Base-by-base conservation (phyloP, 139 green algal genomes). In the Micromonas commoda region DNA sequence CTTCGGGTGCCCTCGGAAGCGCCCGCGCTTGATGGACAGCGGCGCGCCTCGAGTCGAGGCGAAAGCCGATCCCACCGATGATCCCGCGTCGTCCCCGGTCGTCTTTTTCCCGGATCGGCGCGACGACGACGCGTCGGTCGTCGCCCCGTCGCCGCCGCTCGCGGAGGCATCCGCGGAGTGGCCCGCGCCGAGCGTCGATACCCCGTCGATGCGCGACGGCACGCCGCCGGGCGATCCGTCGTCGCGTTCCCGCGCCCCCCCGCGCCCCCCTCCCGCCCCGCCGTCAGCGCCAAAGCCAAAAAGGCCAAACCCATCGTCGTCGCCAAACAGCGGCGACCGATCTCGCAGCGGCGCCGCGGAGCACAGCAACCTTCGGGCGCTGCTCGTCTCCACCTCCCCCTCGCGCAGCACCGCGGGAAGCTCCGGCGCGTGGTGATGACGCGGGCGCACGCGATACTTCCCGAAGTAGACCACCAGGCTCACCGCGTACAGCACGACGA, bases 291-390 rank as follows among this genome's bases (percentile, higher is more conserved):
- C n/a, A n/a, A n/a, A n/a, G n/a, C n/a, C n/a, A n/a, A n/a, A n/a
- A n/a, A n/a, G n/a, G n/a, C n/a, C n/a, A n/a, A n/a, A n/a, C n/a
- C n/a, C n/a, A n/a, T n/a, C n/a, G n/a, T n/a, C n/a, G n/a, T n/a
- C n/a, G n/a, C n/a, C n/a, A n/a, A n/a, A n/a, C n/a, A n/a, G n/a
- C n/a, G n/a, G n/a, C n/a, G n/a, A n/a, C n/a, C n/a, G n/a, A 9
- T 57, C 45, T 9, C 45, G 45, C 45, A 57, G 45, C 45, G 45
- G 31, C 63, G 63, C 31, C 63, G 31, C 28, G 28, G 20, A 37
- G 31, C 63, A 70, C 63, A 34, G 24, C 63, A 70, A 2, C 63
- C 63, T 32, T 28, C 63, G 28, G n/a, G 63, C 63, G 63, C 63
- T 70, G n/a, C n/a, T 32, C 63, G 24, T 70, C 28, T 39, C 28